Evolutionary conservation across 768 basidiomycete genomes (phyloP).

Genomic region (Tremella mesenterica): DNA sequence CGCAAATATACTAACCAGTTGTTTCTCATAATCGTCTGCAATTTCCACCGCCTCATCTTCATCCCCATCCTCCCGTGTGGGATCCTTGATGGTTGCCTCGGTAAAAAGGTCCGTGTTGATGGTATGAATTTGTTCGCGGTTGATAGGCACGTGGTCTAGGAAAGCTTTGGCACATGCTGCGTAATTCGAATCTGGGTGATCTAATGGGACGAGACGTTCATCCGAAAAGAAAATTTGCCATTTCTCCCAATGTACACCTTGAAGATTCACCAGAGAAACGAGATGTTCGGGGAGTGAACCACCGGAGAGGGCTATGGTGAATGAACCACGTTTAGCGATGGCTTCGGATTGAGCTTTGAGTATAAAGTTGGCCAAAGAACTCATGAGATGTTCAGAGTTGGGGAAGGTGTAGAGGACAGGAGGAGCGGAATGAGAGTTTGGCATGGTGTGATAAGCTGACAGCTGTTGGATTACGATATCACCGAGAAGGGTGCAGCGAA

Average conservation of each 20-base stretch:
- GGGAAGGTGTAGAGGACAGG: conserved; percentile 69
- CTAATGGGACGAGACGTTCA: conserved; percentile 87
- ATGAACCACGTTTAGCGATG: conserved; percentile 76
- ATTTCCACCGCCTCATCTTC: conserved; percentile 35
- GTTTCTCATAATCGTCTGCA: conserved; percentile 36
- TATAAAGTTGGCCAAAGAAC: conserved; percentile 69
- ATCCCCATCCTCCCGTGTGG: conserved; percentile 27
- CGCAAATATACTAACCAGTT: conserved; percentile 61
- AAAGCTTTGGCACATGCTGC: conserved; percentile 61
- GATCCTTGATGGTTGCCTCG: conserved; percentile 30
- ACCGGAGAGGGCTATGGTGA: conserved; percentile 88
- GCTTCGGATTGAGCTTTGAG: conserved; percentile 80
- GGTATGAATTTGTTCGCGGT: conserved; percentile 65
- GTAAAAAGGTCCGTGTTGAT: conserved; percentile 62
- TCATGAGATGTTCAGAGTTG: conserved; percentile 52
- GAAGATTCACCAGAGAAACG: conserved; percentile 56
- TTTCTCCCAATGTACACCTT: conserved; percentile 77
- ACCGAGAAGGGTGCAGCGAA: too few relatives aligned
- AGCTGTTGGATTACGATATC: too few relatives aligned
- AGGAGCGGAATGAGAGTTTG: conserved; percentile 47
- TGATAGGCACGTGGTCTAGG: conserved; percentile 75
- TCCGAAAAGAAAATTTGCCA: conserved; percentile 99
- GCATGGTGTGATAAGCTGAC: too few relatives aligned
- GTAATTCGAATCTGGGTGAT: conserved; percentile 90
- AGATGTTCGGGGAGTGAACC: conserved; percentile 77